A percentile compares a stretch with the other conserved stretches of the same genome.
These are phyloP conservation scores for Geotrichum phurueaensis DNA, from an alignment of 1,139 yeast species.

Conservation along the genomic window DNA sequence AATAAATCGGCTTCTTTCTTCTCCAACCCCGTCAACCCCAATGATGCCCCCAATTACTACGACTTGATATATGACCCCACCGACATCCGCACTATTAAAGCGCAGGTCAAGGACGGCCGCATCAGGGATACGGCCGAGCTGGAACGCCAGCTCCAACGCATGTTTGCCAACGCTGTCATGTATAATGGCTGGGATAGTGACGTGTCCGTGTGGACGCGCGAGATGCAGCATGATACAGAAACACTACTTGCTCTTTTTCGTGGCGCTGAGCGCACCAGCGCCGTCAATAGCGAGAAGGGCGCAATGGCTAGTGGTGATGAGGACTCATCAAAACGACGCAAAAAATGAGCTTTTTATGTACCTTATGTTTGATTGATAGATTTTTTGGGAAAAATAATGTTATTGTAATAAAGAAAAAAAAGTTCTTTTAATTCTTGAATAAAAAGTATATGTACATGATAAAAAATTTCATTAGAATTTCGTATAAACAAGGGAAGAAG, in stretches of 20 bases:
- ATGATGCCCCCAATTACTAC: slow-evolving; percentile 66
- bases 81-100: slow-evolving; percentile 59
- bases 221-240: slow-evolving; percentile 47
- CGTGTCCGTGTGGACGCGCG: slow-evolving; percentile 55
- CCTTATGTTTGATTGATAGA: not conserved
- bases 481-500: not conserved
- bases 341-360: not conserved
- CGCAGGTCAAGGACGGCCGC: slow-evolving; percentile 53
- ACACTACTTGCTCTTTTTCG: slow-evolving; percentile 34
- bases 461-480: not conserved
- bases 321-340: not conserved
- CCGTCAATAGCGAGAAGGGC: not conserved
- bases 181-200: slow-evolving; percentile 65
- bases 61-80: slow-evolving; percentile 57
- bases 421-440: not conserved
- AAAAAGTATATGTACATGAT: slow-evolving; percentile 3
- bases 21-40: slow-evolving; percentile 58
- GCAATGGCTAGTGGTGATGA: not conserved
- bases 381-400: not conserved
- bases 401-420: not conserved
- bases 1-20: slow-evolving; percentile 73
- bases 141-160: slow-evolving; percentile 62
- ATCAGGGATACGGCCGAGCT: slow-evolving; percentile 47
- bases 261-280: slow-evolving; percentile 28
- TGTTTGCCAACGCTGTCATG: slow-evolving; percentile 84